phyloP scores from a whole-genome alignment of 1,139 yeast species.

The Scheffersomyces segobiensis region DNA sequence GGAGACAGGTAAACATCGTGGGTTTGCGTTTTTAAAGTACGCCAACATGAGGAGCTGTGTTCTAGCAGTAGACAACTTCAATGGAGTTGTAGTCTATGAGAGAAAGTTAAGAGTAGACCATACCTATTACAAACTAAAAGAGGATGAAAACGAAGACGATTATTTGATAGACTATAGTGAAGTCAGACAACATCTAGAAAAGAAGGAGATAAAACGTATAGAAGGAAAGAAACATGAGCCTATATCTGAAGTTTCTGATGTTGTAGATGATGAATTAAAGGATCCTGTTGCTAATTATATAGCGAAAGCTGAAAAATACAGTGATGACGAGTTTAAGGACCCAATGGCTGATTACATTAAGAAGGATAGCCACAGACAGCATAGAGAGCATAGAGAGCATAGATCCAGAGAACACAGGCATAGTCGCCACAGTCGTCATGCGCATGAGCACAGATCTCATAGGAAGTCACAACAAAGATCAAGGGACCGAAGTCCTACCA shows the following conservation, averaged over 20 bases:
- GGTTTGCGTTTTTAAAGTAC: slow-evolving; percentile 82
- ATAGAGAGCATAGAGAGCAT: slow-evolving; percentile 6
- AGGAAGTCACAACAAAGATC: background rate
- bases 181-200: slow-evolving; percentile 11
- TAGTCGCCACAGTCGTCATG: background rate
- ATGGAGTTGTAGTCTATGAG: slow-evolving; percentile 67
- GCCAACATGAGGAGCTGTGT: slow-evolving; percentile 80
- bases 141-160: slow-evolving; percentile 50
- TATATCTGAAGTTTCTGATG: slow-evolving; percentile 12
- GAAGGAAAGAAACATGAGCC: background rate
- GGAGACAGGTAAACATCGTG: slow-evolving; percentile 60
- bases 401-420: slow-evolving; percentile 1
- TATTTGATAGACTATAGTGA: slow-evolving; percentile 35
- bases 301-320: background rate
- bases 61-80: slow-evolving; percentile 85
- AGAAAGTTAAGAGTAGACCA: slow-evolving; percentile 72
- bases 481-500: slow-evolving; percentile 4
- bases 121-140: slow-evolving; percentile 60
- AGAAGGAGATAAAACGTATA: slow-evolving; percentile 1
- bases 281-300: slow-evolving; percentile 14
- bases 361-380: slow-evolving; percentile 2
- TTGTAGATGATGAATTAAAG: slow-evolving; percentile 14
- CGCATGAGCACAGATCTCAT: background rate
- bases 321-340: slow-evolving; percentile 16
- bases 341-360: slow-evolving; percentile 11